Evolutionary conservation across 2,329 filamentous ascomycete genomes (phyloP), one percentile per base, ranked within the genome.

Genomic region (Colletotrichum higginsianum): DNA sequence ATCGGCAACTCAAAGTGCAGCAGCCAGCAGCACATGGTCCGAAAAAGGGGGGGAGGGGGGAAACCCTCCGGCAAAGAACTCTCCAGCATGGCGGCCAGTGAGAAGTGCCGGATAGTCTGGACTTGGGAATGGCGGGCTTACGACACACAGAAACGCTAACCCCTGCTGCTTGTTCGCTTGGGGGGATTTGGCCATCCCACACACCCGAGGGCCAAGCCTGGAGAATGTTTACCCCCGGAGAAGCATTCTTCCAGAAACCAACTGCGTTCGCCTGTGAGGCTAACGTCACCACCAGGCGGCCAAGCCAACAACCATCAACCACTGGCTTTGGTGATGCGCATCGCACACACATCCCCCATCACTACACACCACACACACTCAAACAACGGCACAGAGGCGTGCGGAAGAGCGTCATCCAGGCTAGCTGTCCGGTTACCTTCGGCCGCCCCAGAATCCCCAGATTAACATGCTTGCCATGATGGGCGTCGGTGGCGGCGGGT

Each of bases 201-300:
- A 35, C 30, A 6, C 15, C 46, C 57, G 40, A 57, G 38, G 40
- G 42, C 47, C 52, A 15, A 64, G 30, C 11, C 58, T 72, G 69
- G 57, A 69, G 58, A 72, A 68, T 49, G 53, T 72, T 72, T 72
- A 72, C 56, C 69, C 69, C 46, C 55, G 61, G 61, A 56, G 69
- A 60, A 72, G 69, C 16, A 30, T 72, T 72, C 56, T 64, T 58
- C 69, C 69, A 21, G n/a, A 4, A 12, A 3, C 12, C 68, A 58
- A 35, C 57, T 18, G 52, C 15, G 21, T 7, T 11, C 53, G 46
- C 44, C 23, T 38, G 40, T 44, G 40, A 52, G 26, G 26, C 35
- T 18, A 42, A 58, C 58, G 58, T 63, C 47, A 64, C 69, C 65
- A 64, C 30, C 30, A 35, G 30, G 58, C 53, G 55, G 65, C 53